A percentile compares a stretch with the other conserved stretches of the same genome.
phyloP scores from a whole-genome alignment of 164 flowering plant genomes.

The Aristolochia fimbriata region DNA sequence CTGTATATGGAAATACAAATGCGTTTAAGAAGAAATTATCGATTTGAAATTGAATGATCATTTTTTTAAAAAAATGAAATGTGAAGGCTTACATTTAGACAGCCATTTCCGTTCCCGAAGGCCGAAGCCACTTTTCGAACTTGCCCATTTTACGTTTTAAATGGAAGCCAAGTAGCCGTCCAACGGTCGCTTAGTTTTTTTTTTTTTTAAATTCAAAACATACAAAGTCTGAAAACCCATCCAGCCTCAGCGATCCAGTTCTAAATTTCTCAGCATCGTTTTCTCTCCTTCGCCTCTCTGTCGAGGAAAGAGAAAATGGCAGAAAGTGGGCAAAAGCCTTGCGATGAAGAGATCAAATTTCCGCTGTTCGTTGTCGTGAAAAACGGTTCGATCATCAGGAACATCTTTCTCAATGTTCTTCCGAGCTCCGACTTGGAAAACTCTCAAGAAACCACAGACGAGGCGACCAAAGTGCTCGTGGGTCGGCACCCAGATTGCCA shows the following conservation, averaged over 20 bases:
- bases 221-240: neutral
- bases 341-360: constrained; percentile 23
- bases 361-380: constrained; percentile 80
- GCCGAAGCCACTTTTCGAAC: no score
- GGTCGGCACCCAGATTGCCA: constrained; percentile 94
- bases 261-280: neutral
- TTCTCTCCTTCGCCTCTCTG: neutral
- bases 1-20: no score
- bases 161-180: no score
- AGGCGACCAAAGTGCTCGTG: constrained; percentile 36
- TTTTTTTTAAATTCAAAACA: neutral
- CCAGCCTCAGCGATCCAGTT: neutral
- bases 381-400: constrained; percentile 70
- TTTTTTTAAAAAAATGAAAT: no score
- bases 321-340: neutral
- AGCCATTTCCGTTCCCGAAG: no score
- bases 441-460: constrained; percentile 1
- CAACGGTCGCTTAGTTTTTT: neutral
- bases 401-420: constrained; percentile 58
- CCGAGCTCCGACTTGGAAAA: constrained; percentile 6
- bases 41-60: no score
- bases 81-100: no score
- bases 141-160: no score
- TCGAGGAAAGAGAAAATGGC: neutral
- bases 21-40: no score